Base-by-base conservation (phyloP, 106 monocot species). In the Amphibolis antarctica region DNA sequence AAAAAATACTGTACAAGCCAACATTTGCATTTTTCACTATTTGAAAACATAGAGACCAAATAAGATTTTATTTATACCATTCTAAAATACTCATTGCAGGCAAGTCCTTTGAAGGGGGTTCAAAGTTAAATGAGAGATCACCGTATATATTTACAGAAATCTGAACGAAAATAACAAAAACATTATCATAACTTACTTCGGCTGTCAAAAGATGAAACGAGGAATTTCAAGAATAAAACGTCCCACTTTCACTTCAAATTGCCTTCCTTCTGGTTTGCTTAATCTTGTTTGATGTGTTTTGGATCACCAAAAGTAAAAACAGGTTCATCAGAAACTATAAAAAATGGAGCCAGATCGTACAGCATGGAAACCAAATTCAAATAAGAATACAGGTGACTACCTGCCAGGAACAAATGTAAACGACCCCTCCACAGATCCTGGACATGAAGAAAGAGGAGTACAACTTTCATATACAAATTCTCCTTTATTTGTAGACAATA, bases 341-440 rank as follows among this genome's bases (percentile, higher is more conserved):
- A 30, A 69, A 19, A 28, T 59, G 9, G 17, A 21, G 28, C 5
- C 28, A 18, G 28, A 29, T 10, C 15, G 14, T 50, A 19, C 50
- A 50, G 50, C 50, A 2, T 50, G 50, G 36, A 36, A 55, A 1
- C 19, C 12, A 65, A 59, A 14, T 46, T 19, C 47, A 55, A 44
- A n/a, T n/a, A n/a, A 44, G 46, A 52, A 20, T 53, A 13, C 17
- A 42, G 15, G 17, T 46, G 1, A 27, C 23, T 86, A 98, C 96
- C 87, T 90, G 65, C 96, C 96, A 65, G 96, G 96, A 74, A 98
- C 84, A 80, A 98, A 90, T 28, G 86, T 84, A 61, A 98, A 98
- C 13, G 84, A 82, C 20, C 96, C 96, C 63, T 87, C 90, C 23
- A 98, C 53, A 22, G 84, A 90, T 44, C 96, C 96, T 63, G 75